Percentiles rank a stretch among this genome's conserved stretches.
phyloP scores from a whole-genome alignment of 2,329 filamentous ascomycete genomes.

The Drechslerella coelobrocha region DNA sequence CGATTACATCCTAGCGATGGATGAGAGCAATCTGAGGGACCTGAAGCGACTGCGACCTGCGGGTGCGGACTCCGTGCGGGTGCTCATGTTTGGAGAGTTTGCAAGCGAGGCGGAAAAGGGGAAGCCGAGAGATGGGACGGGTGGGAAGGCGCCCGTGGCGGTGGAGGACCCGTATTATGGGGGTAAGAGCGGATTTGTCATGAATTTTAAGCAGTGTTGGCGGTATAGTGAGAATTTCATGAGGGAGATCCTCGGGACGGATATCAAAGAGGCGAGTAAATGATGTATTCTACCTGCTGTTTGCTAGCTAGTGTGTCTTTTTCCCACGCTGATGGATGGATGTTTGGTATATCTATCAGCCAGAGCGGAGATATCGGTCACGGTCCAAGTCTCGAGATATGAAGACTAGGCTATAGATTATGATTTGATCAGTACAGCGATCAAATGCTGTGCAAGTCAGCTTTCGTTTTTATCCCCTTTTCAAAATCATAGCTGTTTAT shows the following conservation, averaged over 20 bases:
- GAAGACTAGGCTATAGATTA: too few relatives aligned
- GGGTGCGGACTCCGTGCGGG: conserved; percentile 64
- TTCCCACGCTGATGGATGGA: neutral
- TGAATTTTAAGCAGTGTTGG: conserved; percentile 82
- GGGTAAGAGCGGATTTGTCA: conserved; percentile 78
- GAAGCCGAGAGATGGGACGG: conserved; percentile 61
- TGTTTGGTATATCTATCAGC: too few relatives aligned
- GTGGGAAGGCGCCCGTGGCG: conserved; percentile 69
- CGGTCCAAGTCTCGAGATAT: too few relatives aligned
- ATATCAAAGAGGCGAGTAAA: conserved; percentile 19
- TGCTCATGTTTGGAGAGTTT: conserved; percentile 84
- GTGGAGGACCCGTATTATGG: conserved; percentile 93
- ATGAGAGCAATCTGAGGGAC: conserved; percentile 77
- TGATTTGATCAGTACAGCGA: too few relatives aligned
- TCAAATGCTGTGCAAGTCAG: too few relatives aligned
- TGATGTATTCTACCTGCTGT: neutral
- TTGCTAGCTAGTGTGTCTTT: neutral
- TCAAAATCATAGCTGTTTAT: too few relatives aligned
- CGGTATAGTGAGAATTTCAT: conserved; percentile 80
- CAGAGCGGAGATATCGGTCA: too few relatives aligned
- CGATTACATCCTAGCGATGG: conserved; percentile 96
- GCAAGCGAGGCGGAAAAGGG: too few relatives aligned
- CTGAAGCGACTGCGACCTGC: conserved; percentile 67
- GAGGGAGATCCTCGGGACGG: conserved; percentile 64
- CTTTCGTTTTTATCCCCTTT: too few relatives aligned